phyloP scores from a whole-genome alignment of 2,329 filamentous ascomycete species.

The Botrytis galanthina region DNA sequence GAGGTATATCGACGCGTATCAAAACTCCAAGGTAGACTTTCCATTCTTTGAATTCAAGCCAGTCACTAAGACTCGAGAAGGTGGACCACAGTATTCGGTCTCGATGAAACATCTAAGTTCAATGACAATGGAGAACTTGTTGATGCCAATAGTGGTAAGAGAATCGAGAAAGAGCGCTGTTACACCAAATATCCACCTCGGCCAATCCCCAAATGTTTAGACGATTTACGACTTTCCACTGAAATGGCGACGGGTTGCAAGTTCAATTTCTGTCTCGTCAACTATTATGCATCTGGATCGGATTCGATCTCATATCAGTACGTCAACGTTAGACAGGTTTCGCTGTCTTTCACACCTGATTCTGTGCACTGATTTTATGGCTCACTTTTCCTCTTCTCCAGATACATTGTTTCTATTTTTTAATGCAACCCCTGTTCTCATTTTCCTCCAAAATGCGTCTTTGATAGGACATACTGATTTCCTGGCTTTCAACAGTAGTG shows the following conservation, averaged over 20 bases:
- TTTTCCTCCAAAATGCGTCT: background rate
- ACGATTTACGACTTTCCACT: conserved; percentile 59
- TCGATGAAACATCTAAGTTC: conserved; percentile 64
- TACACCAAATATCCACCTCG: conserved; percentile 58
- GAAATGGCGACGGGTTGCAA: conserved; percentile 63
- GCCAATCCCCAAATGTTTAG: conserved; percentile 68
- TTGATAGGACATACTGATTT: background rate
- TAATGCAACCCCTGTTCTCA: background rate
- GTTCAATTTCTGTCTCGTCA: conserved; percentile 79
- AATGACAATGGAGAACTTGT: conserved; percentile 44
- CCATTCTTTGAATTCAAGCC: conserved; percentile 21
- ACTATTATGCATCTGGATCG: conserved; percentile 75
- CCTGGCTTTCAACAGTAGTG: conserved; percentile 46
- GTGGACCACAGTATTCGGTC: conserved; percentile 58
- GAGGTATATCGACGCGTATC: conserved; percentile 60
- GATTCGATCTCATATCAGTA: conserved; percentile 74
- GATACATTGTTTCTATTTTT: background rate
- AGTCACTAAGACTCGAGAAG: conserved; percentile 49
- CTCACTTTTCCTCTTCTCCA: background rate
- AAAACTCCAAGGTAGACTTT: conserved; percentile 47
- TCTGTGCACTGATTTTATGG: background rate
- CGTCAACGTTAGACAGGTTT: background rate
- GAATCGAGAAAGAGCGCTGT: conserved; percentile 51
- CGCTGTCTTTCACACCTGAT: background rate
- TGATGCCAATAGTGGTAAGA: conserved; percentile 45